These are phyloP conservation scores for Candida multigemmis DNA, from an alignment of 805 yeast species.

Conservation along the genomic window DNA sequence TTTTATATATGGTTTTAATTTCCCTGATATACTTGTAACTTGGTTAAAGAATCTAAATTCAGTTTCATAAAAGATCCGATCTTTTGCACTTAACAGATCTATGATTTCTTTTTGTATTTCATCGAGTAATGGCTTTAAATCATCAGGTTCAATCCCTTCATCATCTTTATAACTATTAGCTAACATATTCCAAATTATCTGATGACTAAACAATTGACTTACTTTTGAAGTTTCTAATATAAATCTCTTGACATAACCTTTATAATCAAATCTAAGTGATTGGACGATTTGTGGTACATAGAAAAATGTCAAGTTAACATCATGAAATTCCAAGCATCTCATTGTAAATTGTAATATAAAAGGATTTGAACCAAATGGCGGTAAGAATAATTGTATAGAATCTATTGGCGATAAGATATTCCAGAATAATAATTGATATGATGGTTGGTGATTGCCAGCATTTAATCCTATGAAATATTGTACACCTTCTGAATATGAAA, in stretches of 20 bases:
- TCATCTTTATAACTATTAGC: constrained; percentile 92
- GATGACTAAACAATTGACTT: constrained; percentile 90
- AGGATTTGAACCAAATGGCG: constrained; percentile 60
- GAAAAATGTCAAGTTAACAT: constrained; percentile 82
- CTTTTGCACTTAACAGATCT: constrained; percentile 48
- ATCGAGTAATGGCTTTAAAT: constrained; percentile 76
- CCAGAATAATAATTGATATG: constrained; percentile 54
- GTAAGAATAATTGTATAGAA: constrained; percentile 75
- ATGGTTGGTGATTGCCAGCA: constrained; percentile 27
- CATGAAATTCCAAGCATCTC: constrained; percentile 82
- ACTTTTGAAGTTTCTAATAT: constrained; percentile 89
- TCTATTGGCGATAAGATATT: constrained; percentile 71
- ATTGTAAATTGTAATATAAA: constrained; percentile 76
- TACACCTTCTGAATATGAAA: constrained; percentile 50
- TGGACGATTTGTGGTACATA: constrained; percentile 98
- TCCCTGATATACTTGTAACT: constrained; percentile 91
- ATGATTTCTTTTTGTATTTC: constrained; percentile 59
- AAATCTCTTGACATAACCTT: constrained; percentile 82
- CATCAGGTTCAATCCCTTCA: constrained; percentile 72
- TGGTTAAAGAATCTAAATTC: constrained; percentile 88
- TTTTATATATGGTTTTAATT: constrained; percentile 88
- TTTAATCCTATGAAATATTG: constrained; percentile 38
- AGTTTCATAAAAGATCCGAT: constrained; percentile 59
- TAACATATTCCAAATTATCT: constrained; percentile 94
- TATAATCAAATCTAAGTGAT: constrained; percentile 68